phyloP scores from a whole-genome alignment of 2,329 filamentous ascomycete genomes.

The Fusarium stilboides region DNA sequence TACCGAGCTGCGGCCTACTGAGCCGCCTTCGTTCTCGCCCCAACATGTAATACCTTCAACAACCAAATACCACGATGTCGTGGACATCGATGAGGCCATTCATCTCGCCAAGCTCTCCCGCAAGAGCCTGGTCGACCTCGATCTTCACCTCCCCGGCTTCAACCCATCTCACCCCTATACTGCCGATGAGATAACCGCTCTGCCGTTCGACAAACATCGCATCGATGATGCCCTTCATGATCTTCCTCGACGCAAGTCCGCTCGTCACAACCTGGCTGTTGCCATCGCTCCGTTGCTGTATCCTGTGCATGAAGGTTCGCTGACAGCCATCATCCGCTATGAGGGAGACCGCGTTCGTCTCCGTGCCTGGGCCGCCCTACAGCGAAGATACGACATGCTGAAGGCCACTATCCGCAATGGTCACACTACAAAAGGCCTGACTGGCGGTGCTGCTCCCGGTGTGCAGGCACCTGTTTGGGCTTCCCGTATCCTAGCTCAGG shows the following conservation, averaged over 20 bases:
- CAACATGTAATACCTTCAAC: conserved; percentile 9
- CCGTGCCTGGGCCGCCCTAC: conserved; percentile 55
- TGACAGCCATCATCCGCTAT: conserved; percentile 57
- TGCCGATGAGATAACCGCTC: conserved; percentile 54
- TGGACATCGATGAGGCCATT: conserved; percentile 49
- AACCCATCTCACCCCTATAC: conserved; percentile 52
- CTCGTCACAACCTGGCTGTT: conserved; percentile 51
- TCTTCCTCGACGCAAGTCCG: conserved; percentile 56
- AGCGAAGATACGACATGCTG: conserved; percentile 56
- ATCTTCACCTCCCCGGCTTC: conserved; percentile 48
- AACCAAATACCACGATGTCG: conserved; percentile 14
- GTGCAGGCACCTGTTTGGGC: conserved; percentile 55
- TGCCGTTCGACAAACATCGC: conserved; percentile 52
- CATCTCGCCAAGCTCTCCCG: conserved; percentile 52
- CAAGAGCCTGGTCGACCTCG: conserved; percentile 50
- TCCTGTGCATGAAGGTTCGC: conserved; percentile 53
- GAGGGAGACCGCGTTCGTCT: conserved; percentile 56
- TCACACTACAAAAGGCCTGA: conserved; percentile 47
- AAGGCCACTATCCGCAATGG: conserved; percentile 54
- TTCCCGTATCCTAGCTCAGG: conserved; percentile 54
- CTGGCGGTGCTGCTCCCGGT: conserved; percentile 52
- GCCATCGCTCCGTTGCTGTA: conserved; percentile 54
- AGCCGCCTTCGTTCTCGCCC: conserved; percentile 35
- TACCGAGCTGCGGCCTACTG: conserved; percentile 49
- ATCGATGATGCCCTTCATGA: conserved; percentile 52